Base-by-base conservation (phyloP, 441 rosid genomes). In the Biscutella laevigata region DNA sequence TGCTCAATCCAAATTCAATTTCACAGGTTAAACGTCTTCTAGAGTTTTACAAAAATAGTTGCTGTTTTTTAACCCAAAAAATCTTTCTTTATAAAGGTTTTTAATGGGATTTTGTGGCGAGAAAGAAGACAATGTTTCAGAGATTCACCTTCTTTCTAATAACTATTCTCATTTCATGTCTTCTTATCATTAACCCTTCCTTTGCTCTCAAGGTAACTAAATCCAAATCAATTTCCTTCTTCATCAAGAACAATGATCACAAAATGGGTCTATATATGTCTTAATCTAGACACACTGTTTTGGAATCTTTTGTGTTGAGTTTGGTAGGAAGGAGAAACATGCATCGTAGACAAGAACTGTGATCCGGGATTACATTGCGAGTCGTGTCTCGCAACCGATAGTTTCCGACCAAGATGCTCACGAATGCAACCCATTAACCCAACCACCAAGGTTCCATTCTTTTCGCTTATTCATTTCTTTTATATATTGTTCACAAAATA, bases 341-440 rank as follows among this genome's bases (percentile, higher is more conserved):
- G 86, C 59, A 40, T 66, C 24, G 58, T 62, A 14, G 62, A 52
- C 55, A 46, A 47, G 27, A 65, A 60, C 43, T 80, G 86, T 19
- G 72, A 72, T 64, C 19, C 67, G 2, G 86, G 83, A 7, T 33
- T 77, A 40, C 78, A 73, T 57, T 80, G 84, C 29, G 77, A 78
- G 34, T 68, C 82, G 4, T 78, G 88, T 57, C 7, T 72, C 9
- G 74, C 82, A 13, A 53, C 69, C 16, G 80, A 78, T 22, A 65
- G 59, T 35, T 39, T 71, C 13, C 71, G 78, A 50, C 88, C 88
- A 7, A 67, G 84, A 55, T 81, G 88, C 66, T 59, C 82, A 22
- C 57, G 80, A 37, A 61, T 74, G 59, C 75, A 65, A 47, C 78
- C 88, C 38, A 22, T 68, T 7, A 65, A 68, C 53, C 82, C 84